Conservation (phyloP, 176 grass and related monocot genomes). For the bread wheat (Triticum aestivum) region DNA sequence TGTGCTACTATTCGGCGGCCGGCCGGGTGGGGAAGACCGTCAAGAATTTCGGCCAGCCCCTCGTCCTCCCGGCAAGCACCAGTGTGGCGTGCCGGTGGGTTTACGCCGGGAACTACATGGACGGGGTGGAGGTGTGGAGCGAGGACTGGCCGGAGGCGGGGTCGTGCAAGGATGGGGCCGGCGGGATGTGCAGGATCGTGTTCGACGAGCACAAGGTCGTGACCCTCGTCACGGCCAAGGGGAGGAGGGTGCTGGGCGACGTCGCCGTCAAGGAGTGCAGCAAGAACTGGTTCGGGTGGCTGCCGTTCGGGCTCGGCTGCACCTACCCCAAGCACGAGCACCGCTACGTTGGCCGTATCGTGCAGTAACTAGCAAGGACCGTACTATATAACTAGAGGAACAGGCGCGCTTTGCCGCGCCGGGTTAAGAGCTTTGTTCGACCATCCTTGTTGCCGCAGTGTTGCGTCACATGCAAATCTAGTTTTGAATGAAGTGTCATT, state of each 20-base stretch:
- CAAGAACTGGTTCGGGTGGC: background rate
- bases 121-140: conserved; percentile 10
- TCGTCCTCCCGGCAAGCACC: too few relatives aligned
- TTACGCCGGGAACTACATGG: conserved; percentile 19
- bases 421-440: too few relatives aligned
- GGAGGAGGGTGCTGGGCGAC: conserved; percentile 24
- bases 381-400: too few relatives aligned
- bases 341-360: background rate
- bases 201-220: conserved; percentile 23
- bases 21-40: background rate
- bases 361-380: too few relatives aligned
- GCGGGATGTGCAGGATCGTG: conserved; percentile 7
- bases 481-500: too few relatives aligned
- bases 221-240: background rate
- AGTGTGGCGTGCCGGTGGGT: background rate
- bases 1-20: background rate
- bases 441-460: too few relatives aligned
- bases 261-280: conserved; percentile 22
- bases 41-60: too few relatives aligned
- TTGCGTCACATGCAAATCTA: too few relatives aligned
- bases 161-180: conserved; percentile 4
- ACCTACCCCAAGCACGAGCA: background rate
- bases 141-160: conserved; percentile 32
- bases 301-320: background rate
- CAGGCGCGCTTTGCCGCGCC: too few relatives aligned